Base-by-base conservation (phyloP, 2,329 filamentous ascomycete species). In the Phialophora expanda region DNA sequence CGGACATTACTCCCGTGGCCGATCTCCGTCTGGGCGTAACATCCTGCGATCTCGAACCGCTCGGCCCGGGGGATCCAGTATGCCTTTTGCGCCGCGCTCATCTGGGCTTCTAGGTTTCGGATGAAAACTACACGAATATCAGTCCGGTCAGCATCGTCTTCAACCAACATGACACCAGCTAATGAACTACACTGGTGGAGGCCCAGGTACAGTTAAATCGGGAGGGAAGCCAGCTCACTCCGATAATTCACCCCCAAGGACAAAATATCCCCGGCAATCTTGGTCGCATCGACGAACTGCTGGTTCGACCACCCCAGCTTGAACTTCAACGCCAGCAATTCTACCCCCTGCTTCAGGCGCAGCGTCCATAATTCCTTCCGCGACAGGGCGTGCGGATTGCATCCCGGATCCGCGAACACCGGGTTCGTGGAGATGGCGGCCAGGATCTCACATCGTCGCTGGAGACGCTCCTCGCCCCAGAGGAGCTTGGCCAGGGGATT, bases 11-110 rank as follows among this genome's bases (percentile, higher is more conserved):
- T 73, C 26, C 75, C 74, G 68, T 76, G 75, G 30, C 72, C 72
- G 6, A 76, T 66, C 62, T 76, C 75, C 1, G 75, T 75, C 62
- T 76, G 75, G 3, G 68, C 62, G 54, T 75, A 75, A 3, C 69
- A 71, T 14, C 74, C 74, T n/a, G 71, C 67, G 26, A 75, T 75
- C 62, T 72, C 70, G 56, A 69, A 67, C 22, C 64, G 60, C 58
- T 71, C 64, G 1, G 69, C 68, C 34, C 67, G 68, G n/a, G 70
- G 70, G 34, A 72, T 59, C 70, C 70, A 72, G 28, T 69, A 63
- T 8, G 65, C 66, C 32, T 71, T 66, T 46, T 72, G 70, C 53
- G 71, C 69, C 34, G 69, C 59, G 30, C 64, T 67, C 69, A 71
- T 71, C 54, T 72, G 70, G 12, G 65, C 50, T 26, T 72, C 66